Evolutionary conservation across 2,329 filamentous ascomycete species (phyloP).

Genomic region (Dactylellina parvicollis): DNA sequence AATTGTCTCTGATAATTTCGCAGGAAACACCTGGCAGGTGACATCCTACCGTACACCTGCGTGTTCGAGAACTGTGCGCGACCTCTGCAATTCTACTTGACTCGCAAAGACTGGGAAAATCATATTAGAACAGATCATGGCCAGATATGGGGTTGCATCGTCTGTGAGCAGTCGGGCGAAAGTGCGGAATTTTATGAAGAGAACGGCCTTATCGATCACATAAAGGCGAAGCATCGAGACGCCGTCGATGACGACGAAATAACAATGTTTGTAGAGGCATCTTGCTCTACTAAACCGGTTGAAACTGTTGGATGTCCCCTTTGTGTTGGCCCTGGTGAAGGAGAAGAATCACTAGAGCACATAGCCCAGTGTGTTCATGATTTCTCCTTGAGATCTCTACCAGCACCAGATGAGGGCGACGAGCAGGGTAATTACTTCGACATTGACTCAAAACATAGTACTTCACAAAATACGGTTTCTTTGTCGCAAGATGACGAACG

Average conservation of each 20-base stretch:
- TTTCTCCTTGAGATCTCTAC: slow-evolving; percentile 36
- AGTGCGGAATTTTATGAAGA: slow-evolving; percentile 20
- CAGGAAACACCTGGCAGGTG: slow-evolving; percentile 48
- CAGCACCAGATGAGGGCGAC: slow-evolving; percentile 17
- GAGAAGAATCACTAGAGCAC: slow-evolving; percentile 29
- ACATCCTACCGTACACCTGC: slow-evolving; percentile 46
- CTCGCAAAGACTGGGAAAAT: slow-evolving; percentile 33
- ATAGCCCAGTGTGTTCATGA: slow-evolving; percentile 47
- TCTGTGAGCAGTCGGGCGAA: slow-evolving; percentile 23
- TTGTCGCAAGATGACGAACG: slow-evolving; percentile 15
- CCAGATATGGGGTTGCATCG: slow-evolving; percentile 27
- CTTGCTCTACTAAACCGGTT: slow-evolving; percentile 25
- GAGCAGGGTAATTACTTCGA: slow-evolving; percentile 20
- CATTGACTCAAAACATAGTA: slow-evolving; percentile 25
- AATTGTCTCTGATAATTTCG: background rate
- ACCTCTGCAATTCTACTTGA: slow-evolving; percentile 35
- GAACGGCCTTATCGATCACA: slow-evolving; percentile 16
- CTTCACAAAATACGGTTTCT: slow-evolving; percentile 15
- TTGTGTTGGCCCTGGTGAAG: slow-evolving; percentile 22
- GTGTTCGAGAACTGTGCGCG: slow-evolving; percentile 21
- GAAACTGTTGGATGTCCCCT: slow-evolving; percentile 25
- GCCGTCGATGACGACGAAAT: slow-evolving; percentile 33
- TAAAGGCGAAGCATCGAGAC: slow-evolving; percentile 9
- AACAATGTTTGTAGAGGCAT: slow-evolving; percentile 41
- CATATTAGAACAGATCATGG: slow-evolving; percentile 47